Base-by-base conservation (phyloP, 1,139 yeast species). In the Chernovozyma aurita region DNA sequence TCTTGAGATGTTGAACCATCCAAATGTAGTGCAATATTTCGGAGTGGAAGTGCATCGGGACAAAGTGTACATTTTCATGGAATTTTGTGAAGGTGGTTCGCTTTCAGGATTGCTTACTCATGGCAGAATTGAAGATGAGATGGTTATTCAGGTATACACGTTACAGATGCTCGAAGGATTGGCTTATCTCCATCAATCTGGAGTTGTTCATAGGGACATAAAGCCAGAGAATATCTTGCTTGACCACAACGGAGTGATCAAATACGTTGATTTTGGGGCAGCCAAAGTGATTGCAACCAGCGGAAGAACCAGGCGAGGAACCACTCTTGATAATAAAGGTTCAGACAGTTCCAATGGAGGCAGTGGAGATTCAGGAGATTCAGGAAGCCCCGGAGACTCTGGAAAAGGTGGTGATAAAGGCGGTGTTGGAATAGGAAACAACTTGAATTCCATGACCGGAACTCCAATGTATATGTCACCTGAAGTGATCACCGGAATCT, bases 401-500 rank as follows among this genome's bases (percentile, higher is more conserved):
- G 24, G 25, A 11, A 25, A 25, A 18, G 22, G 24, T 4, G 18
- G 31, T 20, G 26, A 28, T 35, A 20, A 14, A 42, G 39, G 24
- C 46, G 50, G 34, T 62, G 41, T 31, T 18, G 37, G 35, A 8
- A 28, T 26, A 14, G 40, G 35, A 11, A 31, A 54, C 34, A 65
- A 66, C 41, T 49, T 68, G 38, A 68, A 65, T 45, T 67, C 75
- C 12, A 79, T 90, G 80, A 86, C 95, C 1, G 98, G 98, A 34
- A 92, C 98, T 0, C 98, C 98, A 14, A 92, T 92, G 97, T 92
- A 92, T 59, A 92, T 92, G 98, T 86, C 97, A 0, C 98, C 98
- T 0, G 98, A 92, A 55, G 88, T 87, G 0, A 88, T 92, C 39
- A 85, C 95, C 1, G 97, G 97, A 1, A 68, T 80, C 3, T 64